These are phyloP conservation scores for Bodo saltans DNA, from an alignment of 78 protist genomes.

Conservation along the genomic window DNA sequence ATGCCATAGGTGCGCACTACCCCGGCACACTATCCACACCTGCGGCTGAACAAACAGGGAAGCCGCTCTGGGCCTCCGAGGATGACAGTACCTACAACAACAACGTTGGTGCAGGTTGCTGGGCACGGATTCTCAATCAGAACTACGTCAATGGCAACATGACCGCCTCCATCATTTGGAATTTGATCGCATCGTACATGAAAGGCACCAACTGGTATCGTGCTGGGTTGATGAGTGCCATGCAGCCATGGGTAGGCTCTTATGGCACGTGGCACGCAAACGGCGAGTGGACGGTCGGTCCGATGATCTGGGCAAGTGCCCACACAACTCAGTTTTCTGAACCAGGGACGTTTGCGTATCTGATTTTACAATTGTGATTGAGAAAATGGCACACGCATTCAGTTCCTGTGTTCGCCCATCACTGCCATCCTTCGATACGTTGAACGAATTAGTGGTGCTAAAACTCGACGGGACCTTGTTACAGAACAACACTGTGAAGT, in stretches of 20 bases:
- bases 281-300: not conserved
- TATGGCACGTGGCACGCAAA: no score
- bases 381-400: slow-evolving; percentile 17
- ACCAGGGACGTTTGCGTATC: slow-evolving; percentile 14
- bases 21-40: not conserved
- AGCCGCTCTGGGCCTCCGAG: slow-evolving; percentile 44
- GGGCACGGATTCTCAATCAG: slow-evolving; percentile 12
- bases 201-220: slow-evolving; percentile 31
- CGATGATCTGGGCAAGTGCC: slow-evolving; percentile 28
- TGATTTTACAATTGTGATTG: slow-evolving; percentile 9
- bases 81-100: slow-evolving; percentile 22
- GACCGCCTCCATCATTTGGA: slow-evolving; percentile 37
- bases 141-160: slow-evolving; percentile 18
- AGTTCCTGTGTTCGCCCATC: slow-evolving; percentile 18
- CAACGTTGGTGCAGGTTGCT: slow-evolving; percentile 37
- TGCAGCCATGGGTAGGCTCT: slow-evolving; percentile 38
- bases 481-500: not conserved
- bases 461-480: no score
- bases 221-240: slow-evolving; percentile 14
- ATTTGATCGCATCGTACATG: slow-evolving; percentile 16
- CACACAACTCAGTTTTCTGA: slow-evolving; percentile 28
- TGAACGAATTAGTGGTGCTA: not conserved
- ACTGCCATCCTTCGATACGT: not conserved
- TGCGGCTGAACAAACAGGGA: not conserved
- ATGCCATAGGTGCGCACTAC: slow-evolving; percentile 29